Conservation (phyloP, 352 stramenopile species). For the Paralagenidium karlingii region DNA sequence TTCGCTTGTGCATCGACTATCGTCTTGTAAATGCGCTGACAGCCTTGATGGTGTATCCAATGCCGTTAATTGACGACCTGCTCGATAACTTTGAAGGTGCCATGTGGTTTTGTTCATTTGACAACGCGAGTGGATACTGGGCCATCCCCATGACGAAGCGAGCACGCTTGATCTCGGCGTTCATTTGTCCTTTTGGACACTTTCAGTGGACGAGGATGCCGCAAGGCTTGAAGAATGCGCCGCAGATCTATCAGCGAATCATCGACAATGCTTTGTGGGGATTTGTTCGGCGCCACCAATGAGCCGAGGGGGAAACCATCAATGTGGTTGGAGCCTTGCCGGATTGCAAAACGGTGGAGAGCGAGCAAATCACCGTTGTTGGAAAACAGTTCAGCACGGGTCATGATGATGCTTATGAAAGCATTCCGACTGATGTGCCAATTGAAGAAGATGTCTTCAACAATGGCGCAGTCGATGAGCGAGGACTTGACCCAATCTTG, state of each 20-base stretch:
- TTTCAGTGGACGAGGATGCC: conserved; percentile 5
- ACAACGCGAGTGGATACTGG: conserved; percentile 12
- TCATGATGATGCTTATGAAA: too few relatives aligned
- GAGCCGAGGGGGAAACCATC: too few relatives aligned
- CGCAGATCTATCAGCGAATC: conserved; percentile 9
- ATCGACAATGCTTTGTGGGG: conserved; percentile 8
- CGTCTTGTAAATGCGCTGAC: conserved; percentile 9
- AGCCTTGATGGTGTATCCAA: conserved; percentile 11
- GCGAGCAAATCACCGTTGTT: too few relatives aligned
- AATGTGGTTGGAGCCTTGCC: too few relatives aligned
- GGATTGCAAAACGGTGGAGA: too few relatives aligned
- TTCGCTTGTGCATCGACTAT: conserved; percentile 17
- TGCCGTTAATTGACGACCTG: conserved; percentile 10
- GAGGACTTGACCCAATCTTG: too few relatives aligned
- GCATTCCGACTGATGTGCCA: too few relatives aligned
- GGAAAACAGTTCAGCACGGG: too few relatives aligned
- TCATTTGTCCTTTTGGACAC: conserved; percentile 6
- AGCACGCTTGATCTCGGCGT: conserved; percentile 4
- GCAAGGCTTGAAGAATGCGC: conserved; percentile 6
- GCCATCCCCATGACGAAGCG: conserved; percentile 7
- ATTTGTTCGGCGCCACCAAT: background rate
- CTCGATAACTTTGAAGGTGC: conserved; percentile 6
- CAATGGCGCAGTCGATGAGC: too few relatives aligned
- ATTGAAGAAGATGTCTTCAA: too few relatives aligned
- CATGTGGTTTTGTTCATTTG: conserved; percentile 9